Evolutionary conservation across 1,284 basidiomycete genomes (phyloP).

Genomic region (Pseudozyma thailandica): DNA sequence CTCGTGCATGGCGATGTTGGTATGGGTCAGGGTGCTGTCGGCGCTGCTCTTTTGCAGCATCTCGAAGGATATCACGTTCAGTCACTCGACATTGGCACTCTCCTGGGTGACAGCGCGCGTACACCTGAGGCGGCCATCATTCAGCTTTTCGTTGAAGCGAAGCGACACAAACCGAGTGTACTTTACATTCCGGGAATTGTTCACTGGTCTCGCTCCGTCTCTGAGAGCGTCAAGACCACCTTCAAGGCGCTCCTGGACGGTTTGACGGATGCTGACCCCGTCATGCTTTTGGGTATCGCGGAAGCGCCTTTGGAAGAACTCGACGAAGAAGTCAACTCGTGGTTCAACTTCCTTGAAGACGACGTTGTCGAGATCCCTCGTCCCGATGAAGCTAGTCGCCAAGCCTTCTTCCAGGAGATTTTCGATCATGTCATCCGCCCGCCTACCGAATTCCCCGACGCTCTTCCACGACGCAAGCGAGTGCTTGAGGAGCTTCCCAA

Average conservation of each 20-base stretch:
- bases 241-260: conserved; percentile 90
- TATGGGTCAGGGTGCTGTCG: conserved; percentile 90
- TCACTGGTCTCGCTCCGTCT: conserved; percentile 85
- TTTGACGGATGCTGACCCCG: conserved; percentile 87
- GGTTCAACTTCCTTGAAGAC: conserved; percentile 86
- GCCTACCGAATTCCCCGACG: conserved; percentile 91
- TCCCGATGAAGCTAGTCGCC: conserved; percentile 72
- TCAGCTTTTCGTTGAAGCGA: conserved; percentile 96
- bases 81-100: conserved; percentile 86
- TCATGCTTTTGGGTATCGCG: conserved; percentile 87
- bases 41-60: conserved; percentile 89
- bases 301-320: conserved; percentile 80
- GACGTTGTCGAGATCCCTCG: conserved; percentile 76
- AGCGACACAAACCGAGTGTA: conserved; percentile 94
- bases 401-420: conserved; percentile 78
- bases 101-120: conserved; percentile 88
- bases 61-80: conserved; percentile 96
- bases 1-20: conserved; percentile 83
- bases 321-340: conserved; percentile 83
- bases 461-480: conserved; percentile 82
- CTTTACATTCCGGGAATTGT: conserved; percentile 91
- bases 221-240: conserved; percentile 84
- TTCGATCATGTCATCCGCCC: conserved; percentile 69
- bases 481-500: conserved; percentile 86
- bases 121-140: conserved; percentile 91